Conservation (phyloP, 257 asterid genomes). For the Solanum chiquidenum region DNA sequence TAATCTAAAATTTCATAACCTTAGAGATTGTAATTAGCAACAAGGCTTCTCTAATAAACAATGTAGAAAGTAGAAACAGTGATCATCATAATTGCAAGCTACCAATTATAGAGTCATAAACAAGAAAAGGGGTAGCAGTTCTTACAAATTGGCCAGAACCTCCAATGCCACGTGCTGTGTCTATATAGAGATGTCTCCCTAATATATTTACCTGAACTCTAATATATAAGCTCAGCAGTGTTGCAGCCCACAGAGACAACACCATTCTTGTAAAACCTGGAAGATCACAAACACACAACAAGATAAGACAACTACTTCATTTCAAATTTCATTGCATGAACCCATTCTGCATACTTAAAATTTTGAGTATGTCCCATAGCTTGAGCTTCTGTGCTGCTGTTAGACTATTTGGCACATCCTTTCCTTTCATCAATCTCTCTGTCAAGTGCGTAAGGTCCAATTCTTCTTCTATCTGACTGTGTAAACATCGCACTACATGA, state of each 20-base stretch:
- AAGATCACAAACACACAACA: background rate
- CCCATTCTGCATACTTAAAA: background rate
- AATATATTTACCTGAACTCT: background rate
- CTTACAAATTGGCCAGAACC: constrained; percentile 59
- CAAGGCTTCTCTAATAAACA: background rate
- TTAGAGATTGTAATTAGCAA: background rate
- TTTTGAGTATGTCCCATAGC: background rate
- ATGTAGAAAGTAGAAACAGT: background rate
- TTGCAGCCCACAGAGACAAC: background rate
- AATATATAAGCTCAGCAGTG: background rate
- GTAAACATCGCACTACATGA: background rate
- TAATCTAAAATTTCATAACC: background rate
- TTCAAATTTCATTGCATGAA: background rate
- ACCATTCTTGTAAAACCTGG: background rate
- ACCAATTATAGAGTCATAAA: background rate
- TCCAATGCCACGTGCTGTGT: background rate
- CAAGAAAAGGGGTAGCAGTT: background rate
- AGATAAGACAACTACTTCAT: background rate
- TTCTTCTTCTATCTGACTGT: background rate
- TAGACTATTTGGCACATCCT: background rate
- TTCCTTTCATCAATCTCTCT: background rate
- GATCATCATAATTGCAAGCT: background rate
- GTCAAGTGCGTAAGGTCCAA: background rate
- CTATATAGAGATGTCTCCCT: background rate
- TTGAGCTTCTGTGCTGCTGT: background rate